Conservation (phyloP, 306 rosid species). For the Vigna hirtella region DNA sequence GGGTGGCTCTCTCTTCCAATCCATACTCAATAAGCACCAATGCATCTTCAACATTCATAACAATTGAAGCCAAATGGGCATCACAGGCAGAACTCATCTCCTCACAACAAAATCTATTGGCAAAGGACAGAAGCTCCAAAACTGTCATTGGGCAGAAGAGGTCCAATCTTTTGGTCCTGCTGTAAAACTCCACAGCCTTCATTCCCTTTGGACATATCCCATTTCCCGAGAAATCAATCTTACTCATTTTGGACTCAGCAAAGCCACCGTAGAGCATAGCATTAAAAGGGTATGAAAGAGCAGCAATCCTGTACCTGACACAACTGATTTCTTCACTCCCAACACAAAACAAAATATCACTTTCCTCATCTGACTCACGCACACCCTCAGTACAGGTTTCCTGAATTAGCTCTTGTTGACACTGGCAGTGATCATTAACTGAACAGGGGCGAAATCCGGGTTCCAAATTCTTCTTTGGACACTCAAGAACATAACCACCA, state of each 20-base stretch:
- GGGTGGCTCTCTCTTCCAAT: constrained; percentile 70
- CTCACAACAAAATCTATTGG: constrained; percentile 85
- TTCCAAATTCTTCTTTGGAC: constrained; percentile 72
- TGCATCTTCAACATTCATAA: constrained; percentile 65
- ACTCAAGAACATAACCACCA: constrained; percentile 69
- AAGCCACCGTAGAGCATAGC: constrained; percentile 82
- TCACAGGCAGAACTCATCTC: constrained; percentile 78
- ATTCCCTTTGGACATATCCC: constrained; percentile 68
- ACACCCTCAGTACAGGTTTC: constrained; percentile 41
- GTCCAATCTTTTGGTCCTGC: constrained; percentile 70
- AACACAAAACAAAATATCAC: constrained; percentile 67
- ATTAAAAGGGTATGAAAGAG: constrained; percentile 67
- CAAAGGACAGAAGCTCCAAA: constrained; percentile 72
- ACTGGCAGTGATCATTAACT: constrained; percentile 56
- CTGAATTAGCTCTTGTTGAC: constrained; percentile 48
- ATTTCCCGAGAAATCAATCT: constrained; percentile 68
- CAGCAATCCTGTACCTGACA: constrained; percentile 60
- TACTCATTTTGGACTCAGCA: constrained; percentile 59
- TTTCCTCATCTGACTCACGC: constrained; percentile 50
- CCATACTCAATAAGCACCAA: constrained; percentile 76
- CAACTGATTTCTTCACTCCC: constrained; percentile 66
- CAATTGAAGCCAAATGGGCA: constrained; percentile 64
- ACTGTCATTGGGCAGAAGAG: constrained; percentile 60
- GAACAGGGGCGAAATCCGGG: constrained; percentile 56
- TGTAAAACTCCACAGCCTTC: constrained; percentile 77